Conservation (phyloP, 768 basidiomycete genomes). For the Serendipita vermifera region DNA sequence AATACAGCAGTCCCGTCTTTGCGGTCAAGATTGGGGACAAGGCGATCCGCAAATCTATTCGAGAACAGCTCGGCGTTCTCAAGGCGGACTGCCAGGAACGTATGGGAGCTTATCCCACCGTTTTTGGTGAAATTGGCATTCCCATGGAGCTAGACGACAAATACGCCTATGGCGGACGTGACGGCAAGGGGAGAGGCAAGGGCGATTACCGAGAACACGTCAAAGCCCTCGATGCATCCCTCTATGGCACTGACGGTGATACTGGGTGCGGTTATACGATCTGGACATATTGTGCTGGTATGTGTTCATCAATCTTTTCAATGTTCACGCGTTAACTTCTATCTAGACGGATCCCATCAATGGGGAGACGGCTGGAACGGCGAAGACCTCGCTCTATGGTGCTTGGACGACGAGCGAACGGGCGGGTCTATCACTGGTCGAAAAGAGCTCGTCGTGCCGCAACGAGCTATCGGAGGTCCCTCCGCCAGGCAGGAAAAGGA, state of each 20-base stretch:
- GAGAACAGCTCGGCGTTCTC: conserved; percentile 69
- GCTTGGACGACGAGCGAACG: conserved; percentile 47
- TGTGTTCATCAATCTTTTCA: background rate
- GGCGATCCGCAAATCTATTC: conserved; percentile 68
- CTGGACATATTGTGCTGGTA: conserved; percentile 67
- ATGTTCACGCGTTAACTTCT: conserved; percentile 15
- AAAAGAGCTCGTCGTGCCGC: background rate
- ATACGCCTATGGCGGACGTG: conserved; percentile 52
- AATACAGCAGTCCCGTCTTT: conserved; percentile 51
- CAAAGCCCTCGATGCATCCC: conserved; percentile 74
- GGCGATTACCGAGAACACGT: conserved; percentile 27
- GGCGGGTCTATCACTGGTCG: conserved; percentile 7
- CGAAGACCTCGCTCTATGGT: conserved; percentile 89
- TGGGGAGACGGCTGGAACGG: conserved; percentile 98
- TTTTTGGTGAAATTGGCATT: conserved; percentile 92
- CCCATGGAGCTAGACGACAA: conserved; percentile 91
- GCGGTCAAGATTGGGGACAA: conserved; percentile 72
- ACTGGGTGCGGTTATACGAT: conserved; percentile 69
- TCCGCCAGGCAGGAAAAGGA: background rate
- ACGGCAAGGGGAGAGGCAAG: conserved; percentile 42
- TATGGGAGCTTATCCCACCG: conserved; percentile 63
- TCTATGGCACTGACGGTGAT: conserved; percentile 62
- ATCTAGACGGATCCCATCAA: conserved; percentile 52
- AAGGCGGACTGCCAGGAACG: conserved; percentile 60
- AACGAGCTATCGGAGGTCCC: background rate